These are phyloP conservation scores for Naganishia randhawae DNA, from an alignment of 768 basidiomycete genomes.

Conservation along the genomic window DNA sequence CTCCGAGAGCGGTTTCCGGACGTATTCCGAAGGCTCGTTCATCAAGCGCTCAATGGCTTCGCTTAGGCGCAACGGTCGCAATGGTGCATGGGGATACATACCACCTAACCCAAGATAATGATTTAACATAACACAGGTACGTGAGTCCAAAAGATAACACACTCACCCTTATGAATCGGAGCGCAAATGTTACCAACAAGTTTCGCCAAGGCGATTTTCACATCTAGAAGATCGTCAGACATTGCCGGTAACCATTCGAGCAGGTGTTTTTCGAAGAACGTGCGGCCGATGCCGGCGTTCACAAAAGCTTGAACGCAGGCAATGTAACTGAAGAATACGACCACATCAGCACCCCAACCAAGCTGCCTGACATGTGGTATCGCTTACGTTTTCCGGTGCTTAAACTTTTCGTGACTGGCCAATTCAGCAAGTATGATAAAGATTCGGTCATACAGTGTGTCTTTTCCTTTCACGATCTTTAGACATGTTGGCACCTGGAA, in stretches of 20 bases:
- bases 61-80: constrained; percentile 22
- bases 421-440: constrained; percentile 55
- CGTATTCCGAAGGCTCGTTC: constrained; percentile 29
- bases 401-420: constrained; percentile 46
- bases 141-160: background rate
- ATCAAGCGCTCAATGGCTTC: constrained; percentile 24
- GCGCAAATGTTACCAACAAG: constrained; percentile 56
- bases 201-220: constrained; percentile 79
- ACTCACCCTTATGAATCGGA: constrained; percentile 31
- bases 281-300: constrained; percentile 53
- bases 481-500: constrained; percentile 39
- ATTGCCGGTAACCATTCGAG: constrained; percentile 61
- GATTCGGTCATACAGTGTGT: constrained; percentile 35
- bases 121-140: background rate
- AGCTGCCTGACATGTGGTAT: constrained; percentile 28
- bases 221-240: constrained; percentile 72
- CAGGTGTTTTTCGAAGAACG: constrained; percentile 53
- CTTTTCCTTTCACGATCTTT: constrained; percentile 38
- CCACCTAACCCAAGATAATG: background rate
- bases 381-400: constrained; percentile 69
- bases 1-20: constrained; percentile 11
- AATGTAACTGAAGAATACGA: constrained; percentile 59
- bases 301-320: constrained; percentile 68
- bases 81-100: constrained; percentile 22
- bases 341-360: constrained; percentile 28